A percentile compares a stretch with the other conserved stretches of the same genome.
Conservation (phyloP, 176 grass and related monocot genomes). For the Rhynchospora pubera region DNA sequence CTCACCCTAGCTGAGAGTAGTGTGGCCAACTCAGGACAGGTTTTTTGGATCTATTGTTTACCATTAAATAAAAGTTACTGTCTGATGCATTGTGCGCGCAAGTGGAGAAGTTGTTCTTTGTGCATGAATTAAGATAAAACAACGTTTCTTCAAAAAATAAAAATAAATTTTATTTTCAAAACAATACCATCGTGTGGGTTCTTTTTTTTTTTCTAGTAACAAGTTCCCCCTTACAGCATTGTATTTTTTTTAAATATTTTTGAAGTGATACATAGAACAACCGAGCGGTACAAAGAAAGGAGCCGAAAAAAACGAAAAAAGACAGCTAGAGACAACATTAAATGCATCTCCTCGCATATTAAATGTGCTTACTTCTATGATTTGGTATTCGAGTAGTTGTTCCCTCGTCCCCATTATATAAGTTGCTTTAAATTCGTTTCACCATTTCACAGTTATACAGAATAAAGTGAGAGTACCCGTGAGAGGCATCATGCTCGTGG, state of each 20-base stretch:
- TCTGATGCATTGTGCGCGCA: too few relatives aligned
- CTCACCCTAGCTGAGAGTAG: too few relatives aligned
- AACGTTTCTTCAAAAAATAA: too few relatives aligned
- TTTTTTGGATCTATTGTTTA: too few relatives aligned
- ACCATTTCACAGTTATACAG: background rate
- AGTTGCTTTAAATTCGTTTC: slow-evolving; percentile 18
- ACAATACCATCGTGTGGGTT: background rate
- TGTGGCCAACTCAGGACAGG: too few relatives aligned
- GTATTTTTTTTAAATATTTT: background rate
- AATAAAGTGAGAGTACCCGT: slow-evolving; percentile 8
- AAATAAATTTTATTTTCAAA: background rate
- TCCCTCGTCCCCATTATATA: background rate
- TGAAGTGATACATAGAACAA: background rate
- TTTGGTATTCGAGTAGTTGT: slow-evolving; percentile 7
- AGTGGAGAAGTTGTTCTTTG: too few relatives aligned
- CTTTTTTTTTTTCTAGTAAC: background rate
- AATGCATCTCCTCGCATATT: background rate
- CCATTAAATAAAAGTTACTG: too few relatives aligned
- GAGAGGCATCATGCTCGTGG: slow-evolving; percentile 6
- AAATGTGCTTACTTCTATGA: slow-evolving; percentile 12
- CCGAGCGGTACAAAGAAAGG: background rate
- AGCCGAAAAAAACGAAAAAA: too few relatives aligned
- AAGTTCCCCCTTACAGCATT: background rate
- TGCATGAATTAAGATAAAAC: too few relatives aligned
- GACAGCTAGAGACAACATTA: slow-evolving; percentile 1